Base-by-base conservation (phyloP, 768 basidiomycete genomes). In the Dentipellis sp. region DNA sequence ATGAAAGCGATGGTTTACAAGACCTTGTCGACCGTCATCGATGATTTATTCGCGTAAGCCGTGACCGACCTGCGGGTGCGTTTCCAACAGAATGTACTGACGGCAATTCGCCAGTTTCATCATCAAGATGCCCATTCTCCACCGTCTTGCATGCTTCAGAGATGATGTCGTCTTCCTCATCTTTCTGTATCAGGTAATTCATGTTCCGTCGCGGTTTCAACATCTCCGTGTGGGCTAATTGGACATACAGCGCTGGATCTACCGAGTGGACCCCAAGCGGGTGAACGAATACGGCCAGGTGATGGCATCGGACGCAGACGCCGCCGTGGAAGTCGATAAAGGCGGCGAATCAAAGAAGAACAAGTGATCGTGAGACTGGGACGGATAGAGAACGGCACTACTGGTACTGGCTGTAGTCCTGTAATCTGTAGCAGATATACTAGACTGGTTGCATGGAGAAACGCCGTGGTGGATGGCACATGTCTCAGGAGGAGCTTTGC, bases 1-100 rank as follows among this genome's bases (percentile, higher is more conserved):
- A 94, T 97, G 87, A 97, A 94, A 69, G 89, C 94, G 3, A 93
- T 98, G 91, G 85, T 94, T 62, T 95, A 93, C 78, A 97, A 95
- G 74, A 84, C 89, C 1, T 76, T 95, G 57, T 88, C 91, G 47
- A 91, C 86, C 1, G 88, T 91, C 50, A 88, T 94, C 47, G 94
- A 95, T 72, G 93, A 97, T 69, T 81, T 95, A 63, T 91, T 92
- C 68, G 86, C 87, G 88, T 92, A 75, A 64, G 86, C 64, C 47
- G 42, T 62, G 37, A 36, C 54, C 48, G 58, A 16, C 22, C 23
- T 52, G 53, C 58, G 56, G 8, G 21, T 54, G 53, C 39, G 40
- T 55, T 7, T 52, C 55, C 11, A 36, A 64, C 45, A 54, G 5
- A 17, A 53, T 59, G 14, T 42, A 14, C 29, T 50, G 29, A 49